Evolutionary conservation across 805 yeast species (phyloP), one percentile per base, ranked within the genome.

Genomic region (Wilhelminamyces savonicus): DNA sequence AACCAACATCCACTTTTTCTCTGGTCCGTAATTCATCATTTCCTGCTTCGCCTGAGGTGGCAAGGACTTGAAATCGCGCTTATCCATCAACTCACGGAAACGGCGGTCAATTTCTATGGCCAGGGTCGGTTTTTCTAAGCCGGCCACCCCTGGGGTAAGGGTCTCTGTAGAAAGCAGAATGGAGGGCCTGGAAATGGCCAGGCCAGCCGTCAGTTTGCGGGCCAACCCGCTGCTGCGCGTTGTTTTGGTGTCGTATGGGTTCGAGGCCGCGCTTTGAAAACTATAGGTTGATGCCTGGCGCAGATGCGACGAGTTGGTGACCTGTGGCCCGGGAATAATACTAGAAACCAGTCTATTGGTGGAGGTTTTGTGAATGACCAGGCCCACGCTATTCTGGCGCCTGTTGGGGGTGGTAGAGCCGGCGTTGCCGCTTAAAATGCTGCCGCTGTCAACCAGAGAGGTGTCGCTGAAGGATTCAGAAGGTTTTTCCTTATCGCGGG

Each of bases 1-100:
- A 23, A 88, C 80, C 41, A 88, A 68, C 80, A 84, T 78, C 95
- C 96, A 87, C 56, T 90, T 90, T 45, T 86, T 84, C 28, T 81
- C 84, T 0, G 74, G 61, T 24, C 82, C 73, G 49, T 82, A 87
- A 42, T 71, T 72, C 46, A 75, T 66, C 82, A 90, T 77, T 48
- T 84, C 92, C 32, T 66, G 71, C 41, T 78, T 78, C 3, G 92
- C 95, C 29, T 72, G 74, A 16, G 74, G 74, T 0, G 95, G 84
- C 19, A 82, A 59, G 21, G 71, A 64, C 28, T 65, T 75, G 56
- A 85, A 82, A 51, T 88, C 94, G 46, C 96, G 74, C 43, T 78
- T 76, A 30, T 74, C 78, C 90, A 88, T 82, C 37, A 88, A 71
- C 35, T 81, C 87, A 31, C 75, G 69, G 50, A 85, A 87, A 74